These are phyloP conservation scores for Scleroderma bovista DNA, from an alignment of 768 basidiomycete species.

Conservation along the genomic window DNA sequence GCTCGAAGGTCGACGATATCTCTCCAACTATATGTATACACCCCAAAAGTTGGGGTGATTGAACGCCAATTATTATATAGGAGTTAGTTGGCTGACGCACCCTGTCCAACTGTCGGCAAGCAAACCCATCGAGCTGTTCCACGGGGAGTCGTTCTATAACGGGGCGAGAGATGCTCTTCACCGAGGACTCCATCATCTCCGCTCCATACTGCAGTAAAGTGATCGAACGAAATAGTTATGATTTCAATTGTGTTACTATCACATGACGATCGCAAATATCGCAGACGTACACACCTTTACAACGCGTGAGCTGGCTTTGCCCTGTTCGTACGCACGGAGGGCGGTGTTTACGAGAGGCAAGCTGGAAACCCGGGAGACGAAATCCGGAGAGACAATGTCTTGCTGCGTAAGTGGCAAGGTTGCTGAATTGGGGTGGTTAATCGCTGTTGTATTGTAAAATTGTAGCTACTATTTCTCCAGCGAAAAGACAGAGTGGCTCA, in stretches of 20 bases:
- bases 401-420: constrained; percentile 7
- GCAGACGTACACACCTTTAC: constrained; percentile 63
- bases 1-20: constrained; percentile 40
- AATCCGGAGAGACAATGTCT: constrained; percentile 15
- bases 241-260: not conserved
- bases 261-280: not conserved
- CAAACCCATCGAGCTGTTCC: constrained; percentile 78
- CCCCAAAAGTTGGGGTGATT: not conserved
- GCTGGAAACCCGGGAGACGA: constrained; percentile 56
- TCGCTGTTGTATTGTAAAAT: not conserved
- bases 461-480: not conserved
- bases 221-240: constrained; percentile 1
- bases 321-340: constrained; percentile 70
- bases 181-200: constrained; percentile 80
- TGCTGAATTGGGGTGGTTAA: not conserved
- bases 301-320: constrained; percentile 77
- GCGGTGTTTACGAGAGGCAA: constrained; percentile 72
- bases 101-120: constrained; percentile 80
- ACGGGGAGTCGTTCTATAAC: constrained; percentile 78
- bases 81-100: constrained; percentile 37
- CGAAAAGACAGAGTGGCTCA: constrained; percentile 2
- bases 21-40: constrained; percentile 37
- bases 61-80: not conserved
- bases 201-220: constrained; percentile 63
- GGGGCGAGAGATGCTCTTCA: constrained; percentile 75